Evolutionary conservation across 495 filamentous ascomycete species (phyloP).

Genomic region (Penicillium egyptiacum): DNA sequence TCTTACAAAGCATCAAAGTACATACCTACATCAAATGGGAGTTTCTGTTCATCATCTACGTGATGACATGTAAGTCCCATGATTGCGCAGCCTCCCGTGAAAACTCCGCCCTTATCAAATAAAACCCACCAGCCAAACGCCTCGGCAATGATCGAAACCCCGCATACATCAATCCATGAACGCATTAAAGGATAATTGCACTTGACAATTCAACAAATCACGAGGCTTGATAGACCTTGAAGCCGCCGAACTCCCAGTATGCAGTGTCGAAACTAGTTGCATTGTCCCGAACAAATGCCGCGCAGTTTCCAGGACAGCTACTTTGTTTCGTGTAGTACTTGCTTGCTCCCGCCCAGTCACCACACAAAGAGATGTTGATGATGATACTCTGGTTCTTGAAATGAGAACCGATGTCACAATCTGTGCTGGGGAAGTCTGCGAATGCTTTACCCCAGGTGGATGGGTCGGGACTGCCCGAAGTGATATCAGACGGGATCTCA

Average conservation of each 20-base stretch:
- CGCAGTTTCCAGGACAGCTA: slow-evolving; percentile 35
- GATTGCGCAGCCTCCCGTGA: background rate
- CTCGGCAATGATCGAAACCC: background rate
- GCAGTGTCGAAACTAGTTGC: slow-evolving; percentile 31
- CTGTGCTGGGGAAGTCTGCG: slow-evolving; percentile 43
- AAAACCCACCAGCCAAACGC: background rate
- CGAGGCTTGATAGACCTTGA: slow-evolving; percentile 34
- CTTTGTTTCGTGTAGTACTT: slow-evolving; percentile 30
- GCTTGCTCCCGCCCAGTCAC: slow-evolving; percentile 27
- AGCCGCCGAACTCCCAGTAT: slow-evolving; percentile 44
- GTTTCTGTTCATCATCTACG: background rate
- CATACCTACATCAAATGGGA: background rate
- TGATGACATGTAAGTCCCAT: background rate
- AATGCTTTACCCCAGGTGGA: slow-evolving; percentile 30
- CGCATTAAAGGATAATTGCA: background rate
- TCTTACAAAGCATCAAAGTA: background rate
- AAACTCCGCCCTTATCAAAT: background rate
- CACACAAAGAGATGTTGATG: slow-evolving; percentile 44
- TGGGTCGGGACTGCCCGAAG: slow-evolving; percentile 34
- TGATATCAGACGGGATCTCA: slow-evolving; percentile 33
- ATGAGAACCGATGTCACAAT: slow-evolving; percentile 40
- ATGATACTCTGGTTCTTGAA: slow-evolving; percentile 46
- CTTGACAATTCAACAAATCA: background rate
- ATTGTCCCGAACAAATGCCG: slow-evolving; percentile 36
- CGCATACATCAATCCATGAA: background rate